phyloP scores from a whole-genome alignment of 306 rosid genomes.

The Clitoria ternatea region DNA sequence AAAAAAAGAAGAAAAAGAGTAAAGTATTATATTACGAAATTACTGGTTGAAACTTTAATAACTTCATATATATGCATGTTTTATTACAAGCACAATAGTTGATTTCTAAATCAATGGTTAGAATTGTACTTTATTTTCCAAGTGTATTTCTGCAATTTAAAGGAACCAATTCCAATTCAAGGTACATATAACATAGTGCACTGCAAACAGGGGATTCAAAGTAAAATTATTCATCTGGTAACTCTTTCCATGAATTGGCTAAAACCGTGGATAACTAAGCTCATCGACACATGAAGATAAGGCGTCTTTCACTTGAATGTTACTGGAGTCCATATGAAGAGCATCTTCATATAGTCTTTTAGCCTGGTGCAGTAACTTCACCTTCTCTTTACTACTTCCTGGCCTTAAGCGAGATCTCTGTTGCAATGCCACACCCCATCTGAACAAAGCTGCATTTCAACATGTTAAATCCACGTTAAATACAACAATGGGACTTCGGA shows the following conservation, averaged over 20 bases:
- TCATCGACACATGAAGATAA: conserved; percentile 66
- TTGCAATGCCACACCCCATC: conserved; percentile 91
- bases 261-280: conserved; percentile 47
- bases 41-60: too few relatives aligned
- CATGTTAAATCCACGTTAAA: conserved; percentile 14
- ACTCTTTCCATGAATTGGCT: conserved; percentile 22
- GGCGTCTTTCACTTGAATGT: conserved; percentile 71
- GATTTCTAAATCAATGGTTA: too few relatives aligned
- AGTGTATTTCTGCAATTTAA: too few relatives aligned
- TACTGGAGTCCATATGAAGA: conserved; percentile 64
- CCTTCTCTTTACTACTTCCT: conserved; percentile 73
- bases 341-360: conserved; percentile 86
- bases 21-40: too few relatives aligned
- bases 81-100: too few relatives aligned
- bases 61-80: too few relatives aligned
- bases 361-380: conserved; percentile 78
- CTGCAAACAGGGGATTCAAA: conserved; percentile 5
- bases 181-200: conserved; percentile 5
- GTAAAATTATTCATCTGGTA: conserved; percentile 11
- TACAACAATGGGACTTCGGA: background rate
- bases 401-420: conserved; percentile 86
- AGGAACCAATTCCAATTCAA: too few relatives aligned
- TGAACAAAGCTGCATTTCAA: conserved; percentile 61
- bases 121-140: too few relatives aligned
- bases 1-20: too few relatives aligned